Base-by-base conservation (phyloP, 2,329 filamentous ascomycete species). In the Xenosphaeropsis pyriputrescens region DNA sequence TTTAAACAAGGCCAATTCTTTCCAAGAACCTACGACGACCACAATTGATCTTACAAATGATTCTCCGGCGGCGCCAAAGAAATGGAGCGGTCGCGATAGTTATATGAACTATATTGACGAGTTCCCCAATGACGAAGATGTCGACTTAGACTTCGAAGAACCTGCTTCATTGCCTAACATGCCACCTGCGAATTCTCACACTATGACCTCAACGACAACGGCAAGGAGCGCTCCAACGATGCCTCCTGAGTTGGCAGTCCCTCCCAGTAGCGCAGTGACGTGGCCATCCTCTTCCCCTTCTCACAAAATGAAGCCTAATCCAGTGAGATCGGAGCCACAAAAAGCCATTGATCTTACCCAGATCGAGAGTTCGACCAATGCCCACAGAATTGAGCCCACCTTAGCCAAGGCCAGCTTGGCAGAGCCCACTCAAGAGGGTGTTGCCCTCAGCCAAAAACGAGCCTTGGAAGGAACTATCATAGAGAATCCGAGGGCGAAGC, bases 121-220 rank as follows among this genome's bases (percentile, higher is more conserved):
- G 52, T 91, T 93, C 47, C 85, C 85, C 49, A 83, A 89, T 52
- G 86, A 94, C 47, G 70, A 79, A 15, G 72, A 85, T 39, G 64
- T 93, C 17, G 82, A 84, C 43, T 58, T 82, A 15, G 71, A 86
- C 44, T 70, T 76, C 37, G 68, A 82, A 41, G 67, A 74, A 41
- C 74, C 77, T 0, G 57, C 63, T n/a, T 37, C 44, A 13, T 45
- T 38, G 18, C 32, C 40, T 36, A 18, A 35, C 16, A 36, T 32
- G 31, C 35, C 36, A 26, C 22, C 22, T 26, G 7, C 22, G 8
- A 9, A 26, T 11, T 9, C 22, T 11, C 22, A 11, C 22, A 35
- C 18, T 36, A 11, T 22, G 9, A 22, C 14, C 22, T 32, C 34
- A 7, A n/a, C 19, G n/a, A 36, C 11, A 17, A 32, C 18, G 33